Conservation (phyloP, 345 rosid genomes). For the Passiflora organensis region DNA sequence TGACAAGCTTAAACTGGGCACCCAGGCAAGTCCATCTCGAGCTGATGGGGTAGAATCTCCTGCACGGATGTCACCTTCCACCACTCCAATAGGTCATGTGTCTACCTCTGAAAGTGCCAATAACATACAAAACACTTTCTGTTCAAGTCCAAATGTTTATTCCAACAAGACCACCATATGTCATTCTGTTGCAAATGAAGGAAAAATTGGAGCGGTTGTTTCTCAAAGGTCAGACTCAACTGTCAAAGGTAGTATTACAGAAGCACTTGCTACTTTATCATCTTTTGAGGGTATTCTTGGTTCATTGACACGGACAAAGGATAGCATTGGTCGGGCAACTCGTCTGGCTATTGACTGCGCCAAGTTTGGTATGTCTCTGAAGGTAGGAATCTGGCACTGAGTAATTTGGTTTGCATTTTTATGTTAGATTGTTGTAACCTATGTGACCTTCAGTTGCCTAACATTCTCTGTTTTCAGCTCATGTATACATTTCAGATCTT, state of each 20-base stretch:
- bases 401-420: not conserved
- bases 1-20: conserved; percentile 27
- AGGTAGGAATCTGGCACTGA: conserved; percentile 38
- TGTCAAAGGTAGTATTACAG: conserved; percentile 44
- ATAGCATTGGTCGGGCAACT: conserved; percentile 88
- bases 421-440: too few species aligned
- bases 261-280: conserved; percentile 48
- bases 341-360: conserved; percentile 87
- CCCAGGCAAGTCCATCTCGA: conserved; percentile 32
- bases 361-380: conserved; percentile 61
- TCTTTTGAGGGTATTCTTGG: conserved; percentile 68
- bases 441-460: too few species aligned
- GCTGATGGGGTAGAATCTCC: conserved; percentile 50
- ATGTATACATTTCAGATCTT: too few species aligned
- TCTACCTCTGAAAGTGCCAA: conserved; percentile 65
- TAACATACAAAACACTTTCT: conserved; percentile 41
- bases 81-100: conserved; percentile 34
- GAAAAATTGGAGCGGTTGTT: conserved; percentile 36
- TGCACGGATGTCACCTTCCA: conserved; percentile 40
- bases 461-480: too few species aligned
- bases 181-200: conserved; percentile 40
- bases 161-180: conserved; percentile 24
- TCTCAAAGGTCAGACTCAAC: conserved; percentile 38
- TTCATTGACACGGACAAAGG: conserved; percentile 78
- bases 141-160: conserved; percentile 41